These are phyloP conservation scores for Mucor lusitanicus DNA, from an alignment of 371 early-diverging fungal genomes.

Conservation along the genomic window DNA sequence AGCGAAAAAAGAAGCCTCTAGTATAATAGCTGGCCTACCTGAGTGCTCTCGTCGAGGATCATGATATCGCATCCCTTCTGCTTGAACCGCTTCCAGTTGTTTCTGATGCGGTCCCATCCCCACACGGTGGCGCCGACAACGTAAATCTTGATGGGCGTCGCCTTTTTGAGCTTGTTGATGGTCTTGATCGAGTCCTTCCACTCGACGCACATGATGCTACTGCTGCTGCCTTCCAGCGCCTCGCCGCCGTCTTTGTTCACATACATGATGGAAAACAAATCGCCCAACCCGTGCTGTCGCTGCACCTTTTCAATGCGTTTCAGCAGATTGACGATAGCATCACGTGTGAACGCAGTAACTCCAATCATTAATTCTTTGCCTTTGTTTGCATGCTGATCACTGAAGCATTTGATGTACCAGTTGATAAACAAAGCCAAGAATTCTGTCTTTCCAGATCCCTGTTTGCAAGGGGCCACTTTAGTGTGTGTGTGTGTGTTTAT, in stretches of 20 bases:
- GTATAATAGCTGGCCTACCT: no score
- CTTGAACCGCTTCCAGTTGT: slow-evolving; percentile 30
- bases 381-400: slow-evolving; percentile 5
- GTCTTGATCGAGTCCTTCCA: slow-evolving; percentile 9
- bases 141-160: slow-evolving; percentile 13
- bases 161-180: neutral
- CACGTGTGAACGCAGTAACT: slow-evolving; percentile 58
- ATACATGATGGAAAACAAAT: slow-evolving; percentile 12
- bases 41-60: slow-evolving; percentile 64
- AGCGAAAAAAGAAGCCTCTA: no score
- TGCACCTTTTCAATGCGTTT: slow-evolving; percentile 44
- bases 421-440: slow-evolving; percentile 54
- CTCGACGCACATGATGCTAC: neutral
- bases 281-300: slow-evolving; percentile 6
- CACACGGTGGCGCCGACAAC: slow-evolving; percentile 61
- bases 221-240: neutral
- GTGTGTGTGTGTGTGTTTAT: neutral
- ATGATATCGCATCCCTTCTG: slow-evolving; percentile 43
- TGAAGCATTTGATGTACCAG: slow-evolving; percentile 43
- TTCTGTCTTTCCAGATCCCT: slow-evolving; percentile 67
- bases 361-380: slow-evolving; percentile 46
- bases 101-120: slow-evolving; percentile 49
- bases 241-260: slow-evolving; percentile 3
- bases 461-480: neutral
- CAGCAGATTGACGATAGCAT: slow-evolving; percentile 53